Evolutionary conservation across 495 filamentous ascomycete genomes (phyloP), one percentile per base, ranked within the genome.

Genomic region (Penicillium bialowiezense): DNA sequence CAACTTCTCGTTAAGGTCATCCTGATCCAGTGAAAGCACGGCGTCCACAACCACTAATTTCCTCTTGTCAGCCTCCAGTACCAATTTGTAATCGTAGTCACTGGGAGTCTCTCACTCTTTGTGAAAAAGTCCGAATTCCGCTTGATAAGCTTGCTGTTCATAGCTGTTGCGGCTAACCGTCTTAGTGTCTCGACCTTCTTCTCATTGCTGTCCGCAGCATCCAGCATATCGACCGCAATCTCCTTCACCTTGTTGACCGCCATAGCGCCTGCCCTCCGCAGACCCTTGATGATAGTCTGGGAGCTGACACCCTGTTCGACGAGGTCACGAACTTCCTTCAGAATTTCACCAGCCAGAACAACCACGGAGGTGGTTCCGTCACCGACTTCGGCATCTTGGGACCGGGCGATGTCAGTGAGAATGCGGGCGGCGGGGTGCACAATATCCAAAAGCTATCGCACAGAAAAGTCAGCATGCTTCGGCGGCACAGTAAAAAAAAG

Each of bases 91-190:
- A 12, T 37, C 18, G 32, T 15, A 26, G 18, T 18, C 12, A 19
- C 24, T n/a, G n/a, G 46, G 38, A 31, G 36, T 12, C 24, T 7
- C 86, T 58, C 75, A 95, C 91, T 98, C 76, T 96, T 91, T 28
- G 93, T 97, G 69, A 98, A 98, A 72, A 98, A 98, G 3, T 83
- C 83, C 44, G 92, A 86, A 70, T 98, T 97, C 59, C 91, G 84
- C 78, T 98, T 95, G 71, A 98, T 97, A 52, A 98, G 79, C 76
- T 98, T 98, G 77, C 89, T 95, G 74, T 91, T 97, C 93, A 98
- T 98, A 51, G 93, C 93, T n/a, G 93, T 98, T 37, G 76, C 90
- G 20, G 93, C 93, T 59, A 98, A 76, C 63, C 95, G 92, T 67
- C 77, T 75, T 40, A 98, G 79, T 24, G 91, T 97, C 64, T 96